Percentiles rank a stretch among this genome's conserved stretches.
These are phyloP conservation scores for Musa schizocarpa DNA, from an alignment of 176 grass and related monocot species.

Conservation along the genomic window DNA sequence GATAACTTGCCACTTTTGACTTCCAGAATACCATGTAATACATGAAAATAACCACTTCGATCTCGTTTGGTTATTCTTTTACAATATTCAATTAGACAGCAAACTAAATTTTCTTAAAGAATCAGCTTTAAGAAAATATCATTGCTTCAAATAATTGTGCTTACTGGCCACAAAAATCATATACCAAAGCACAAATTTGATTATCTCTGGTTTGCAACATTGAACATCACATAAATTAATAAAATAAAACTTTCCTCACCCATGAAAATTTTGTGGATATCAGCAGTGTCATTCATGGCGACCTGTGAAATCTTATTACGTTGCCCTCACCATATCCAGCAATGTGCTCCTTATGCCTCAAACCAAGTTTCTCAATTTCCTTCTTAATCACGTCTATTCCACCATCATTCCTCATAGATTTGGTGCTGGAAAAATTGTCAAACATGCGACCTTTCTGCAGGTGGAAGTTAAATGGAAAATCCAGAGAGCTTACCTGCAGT, in stretches of 20 bases:
- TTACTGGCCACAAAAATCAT: too few species aligned
- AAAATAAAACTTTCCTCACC: neutral
- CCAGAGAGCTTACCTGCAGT: neutral
- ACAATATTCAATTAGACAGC: too few species aligned
- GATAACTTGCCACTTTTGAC: too few species aligned
- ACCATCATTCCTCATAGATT: slow-evolving; percentile 16
- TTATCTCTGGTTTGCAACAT: too few species aligned
- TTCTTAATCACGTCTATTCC: slow-evolving; percentile 3
- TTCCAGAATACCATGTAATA: too few species aligned
- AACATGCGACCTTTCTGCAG: neutral
- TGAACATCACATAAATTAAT: too few species aligned
- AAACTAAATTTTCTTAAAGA: too few species aligned
- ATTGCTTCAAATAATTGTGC: too few species aligned
- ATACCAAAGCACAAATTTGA: too few species aligned
- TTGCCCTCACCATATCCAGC: slow-evolving; percentile 14
- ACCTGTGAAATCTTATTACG: neutral
- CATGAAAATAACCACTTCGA: too few species aligned
- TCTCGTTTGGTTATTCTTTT: too few species aligned
- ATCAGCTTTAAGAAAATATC: too few species aligned
- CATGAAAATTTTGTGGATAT: slow-evolving; percentile 10
- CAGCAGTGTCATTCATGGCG: slow-evolving; percentile 12
- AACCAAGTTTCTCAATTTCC: slow-evolving; percentile 4
- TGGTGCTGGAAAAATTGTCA: neutral
- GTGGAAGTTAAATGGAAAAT: neutral
- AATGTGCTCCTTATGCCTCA: slow-evolving; percentile 10